Evolutionary conservation across 441 rosid species (phyloP).

Genomic region (Manihot esculenta): DNA sequence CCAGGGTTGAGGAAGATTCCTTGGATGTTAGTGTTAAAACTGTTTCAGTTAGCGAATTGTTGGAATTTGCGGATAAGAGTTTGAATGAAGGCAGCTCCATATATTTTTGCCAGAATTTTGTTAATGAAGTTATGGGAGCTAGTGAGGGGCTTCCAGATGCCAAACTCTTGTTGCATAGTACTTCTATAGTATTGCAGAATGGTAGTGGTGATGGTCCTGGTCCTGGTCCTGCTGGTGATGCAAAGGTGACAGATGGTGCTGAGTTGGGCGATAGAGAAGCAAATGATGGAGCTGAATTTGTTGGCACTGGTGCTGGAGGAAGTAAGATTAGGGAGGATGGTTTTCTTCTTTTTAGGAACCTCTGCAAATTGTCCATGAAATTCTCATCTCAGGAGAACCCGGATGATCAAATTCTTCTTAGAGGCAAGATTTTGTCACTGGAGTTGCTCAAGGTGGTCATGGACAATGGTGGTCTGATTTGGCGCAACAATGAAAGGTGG

Average conservation of each 20-base stretch:
- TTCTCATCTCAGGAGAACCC: conserved; percentile 83
- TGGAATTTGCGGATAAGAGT: conserved; percentile 79
- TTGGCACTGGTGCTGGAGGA: too few relatives aligned
- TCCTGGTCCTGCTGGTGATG: not conserved
- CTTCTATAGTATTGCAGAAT: conserved; percentile 31
- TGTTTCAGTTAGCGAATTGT: conserved; percentile 61
- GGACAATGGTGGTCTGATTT: conserved; percentile 77
- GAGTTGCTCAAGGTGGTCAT: conserved; percentile 85
- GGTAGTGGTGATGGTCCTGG: conserved; percentile 22
- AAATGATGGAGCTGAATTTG: conserved; percentile 15
- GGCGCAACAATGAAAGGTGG: conserved; percentile 86
- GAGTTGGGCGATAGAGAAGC: conserved; percentile 17
- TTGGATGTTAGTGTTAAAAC: conserved; percentile 49
- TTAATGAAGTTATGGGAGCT: conserved; percentile 65
- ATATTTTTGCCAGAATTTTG: conserved; percentile 67
- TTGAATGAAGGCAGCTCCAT: conserved; percentile 90
- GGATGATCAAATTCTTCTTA: conserved; percentile 87
- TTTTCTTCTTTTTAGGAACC: conserved; percentile 73
- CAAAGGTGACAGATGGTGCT: not conserved
- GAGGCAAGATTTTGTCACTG: conserved; percentile 86
- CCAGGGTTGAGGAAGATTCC: conserved; percentile 72
- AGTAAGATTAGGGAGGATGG: conserved; percentile 91
- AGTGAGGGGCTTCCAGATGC: conserved; percentile 55
- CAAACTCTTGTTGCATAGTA: conserved; percentile 25
- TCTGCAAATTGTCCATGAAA: conserved; percentile 93